Percentiles rank a stretch among this genome's conserved stretches.
phyloP scores from a whole-genome alignment of 1,284 basidiomycete genomes.

The Melanopsichium pennsylvanicum region DNA sequence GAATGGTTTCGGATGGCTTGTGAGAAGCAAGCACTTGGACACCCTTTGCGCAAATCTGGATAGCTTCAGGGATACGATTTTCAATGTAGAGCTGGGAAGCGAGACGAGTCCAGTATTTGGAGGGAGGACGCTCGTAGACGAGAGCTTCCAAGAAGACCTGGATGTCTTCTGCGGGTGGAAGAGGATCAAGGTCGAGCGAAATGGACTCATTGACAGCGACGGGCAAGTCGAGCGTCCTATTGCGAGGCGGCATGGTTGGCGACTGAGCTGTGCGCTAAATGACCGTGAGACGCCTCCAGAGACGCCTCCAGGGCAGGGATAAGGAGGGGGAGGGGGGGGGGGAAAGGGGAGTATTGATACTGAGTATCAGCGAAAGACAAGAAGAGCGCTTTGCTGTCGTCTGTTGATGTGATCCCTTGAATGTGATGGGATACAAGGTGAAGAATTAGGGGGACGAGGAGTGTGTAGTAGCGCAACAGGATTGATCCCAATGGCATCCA shows the following conservation, averaged over 20 bases:
- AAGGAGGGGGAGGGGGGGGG: no score
- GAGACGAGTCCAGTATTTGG: conserved; percentile 56
- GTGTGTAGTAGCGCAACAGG: no score
- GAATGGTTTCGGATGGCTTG: conserved; percentile 46
- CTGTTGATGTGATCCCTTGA: no score
- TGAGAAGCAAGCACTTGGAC: conserved; percentile 43
- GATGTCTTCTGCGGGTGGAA: conserved; percentile 54
- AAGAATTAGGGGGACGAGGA: no score
- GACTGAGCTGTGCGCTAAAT: no score
- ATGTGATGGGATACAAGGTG: no score
- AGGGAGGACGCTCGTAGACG: conserved; percentile 50
- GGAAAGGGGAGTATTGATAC: no score
- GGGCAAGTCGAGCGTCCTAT: conserved; percentile 52
- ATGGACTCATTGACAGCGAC: conserved; percentile 57
- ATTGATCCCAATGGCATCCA: no score
- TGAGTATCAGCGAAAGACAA: no score
- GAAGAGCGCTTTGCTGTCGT: no score
- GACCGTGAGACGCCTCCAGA: no score
- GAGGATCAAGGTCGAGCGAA: conserved; percentile 55
- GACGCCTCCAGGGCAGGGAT: no score
- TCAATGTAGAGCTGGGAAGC: conserved; percentile 53
- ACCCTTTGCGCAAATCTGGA: conserved; percentile 44
- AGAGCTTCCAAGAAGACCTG: conserved; percentile 58
- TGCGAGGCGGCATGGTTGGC: conserved; percentile 38
- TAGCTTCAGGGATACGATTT: conserved; percentile 45